These are phyloP conservation scores for Gymnopilus dilepis DNA, from an alignment of 768 basidiomycete genomes.

Conservation along the genomic window DNA sequence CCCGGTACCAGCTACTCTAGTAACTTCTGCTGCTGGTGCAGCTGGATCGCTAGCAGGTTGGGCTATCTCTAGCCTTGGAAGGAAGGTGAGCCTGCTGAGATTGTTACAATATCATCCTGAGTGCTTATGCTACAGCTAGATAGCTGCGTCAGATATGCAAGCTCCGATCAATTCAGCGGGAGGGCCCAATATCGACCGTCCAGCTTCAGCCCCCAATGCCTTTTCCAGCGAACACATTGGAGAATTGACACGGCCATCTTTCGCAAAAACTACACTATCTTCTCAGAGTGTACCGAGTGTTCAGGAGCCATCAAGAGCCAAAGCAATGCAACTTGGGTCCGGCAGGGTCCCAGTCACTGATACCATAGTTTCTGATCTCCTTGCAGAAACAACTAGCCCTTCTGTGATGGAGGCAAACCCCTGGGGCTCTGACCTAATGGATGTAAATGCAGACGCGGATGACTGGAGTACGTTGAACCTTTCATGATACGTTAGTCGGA, in stretches of 20 bases:
- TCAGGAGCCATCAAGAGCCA: conserved; percentile 43
- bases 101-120: conserved; percentile 9
- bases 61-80: conserved; percentile 91
- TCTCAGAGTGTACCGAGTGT: conserved; percentile 19
- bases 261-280: conserved; percentile 19
- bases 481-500: neutral
- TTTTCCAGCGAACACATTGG: conserved; percentile 30
- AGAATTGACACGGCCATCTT: conserved; percentile 29
- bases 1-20: conserved; percentile 54
- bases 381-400: conserved; percentile 59
- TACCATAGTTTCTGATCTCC: conserved; percentile 33
- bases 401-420: conserved; percentile 48
- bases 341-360: conserved; percentile 47
- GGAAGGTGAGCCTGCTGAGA: conserved; percentile 56
- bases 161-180: conserved; percentile 56
- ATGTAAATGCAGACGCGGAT: conserved; percentile 90
- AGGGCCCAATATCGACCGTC: conserved; percentile 36
- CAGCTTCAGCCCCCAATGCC: conserved; percentile 47
- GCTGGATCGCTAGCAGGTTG: conserved; percentile 93
- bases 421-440: conserved; percentile 87
- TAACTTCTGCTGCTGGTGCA: conserved; percentile 88
- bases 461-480: conserved; percentile 81
- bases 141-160: conserved; percentile 75
- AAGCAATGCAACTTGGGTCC: conserved; percentile 74
- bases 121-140: conserved; percentile 41